Percentiles rank a stretch among this genome's conserved stretches.
These are phyloP conservation scores for Naganishia albida DNA, from an alignment of 1,284 basidiomycete genomes.

Conservation along the genomic window DNA sequence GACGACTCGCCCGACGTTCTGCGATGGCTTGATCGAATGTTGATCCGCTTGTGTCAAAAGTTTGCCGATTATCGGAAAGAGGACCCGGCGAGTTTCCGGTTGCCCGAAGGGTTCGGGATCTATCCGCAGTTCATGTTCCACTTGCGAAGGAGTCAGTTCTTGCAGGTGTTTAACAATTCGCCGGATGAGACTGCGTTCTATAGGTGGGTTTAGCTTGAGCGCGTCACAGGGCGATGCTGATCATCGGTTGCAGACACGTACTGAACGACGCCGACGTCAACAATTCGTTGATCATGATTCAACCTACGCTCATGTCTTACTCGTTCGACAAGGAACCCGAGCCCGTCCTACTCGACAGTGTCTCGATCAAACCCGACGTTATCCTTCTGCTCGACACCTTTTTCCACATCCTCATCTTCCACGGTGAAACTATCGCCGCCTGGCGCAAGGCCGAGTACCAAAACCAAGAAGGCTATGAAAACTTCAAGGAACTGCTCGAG, in stretches of 20 bases:
- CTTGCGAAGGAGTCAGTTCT: conserved; percentile 91
- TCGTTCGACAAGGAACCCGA: conserved; percentile 86
- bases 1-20: conserved; percentile 97
- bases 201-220: conserved; percentile 58
- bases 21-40: conserved; percentile 97
- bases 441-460: conserved; percentile 99
- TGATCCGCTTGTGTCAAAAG: conserved; percentile 97
- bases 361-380: conserved; percentile 96
- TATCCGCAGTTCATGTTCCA: conserved; percentile 99
- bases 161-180: conserved; percentile 99
- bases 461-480: conserved; percentile 98
- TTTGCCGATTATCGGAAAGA: conserved; percentile 99
- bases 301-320: conserved; percentile 99
- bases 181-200: conserved; percentile 99
- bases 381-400: conserved; percentile 98
- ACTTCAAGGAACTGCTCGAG: conserved; percentile 93
- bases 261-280: conserved; percentile 98
- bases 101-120: conserved; percentile 95
- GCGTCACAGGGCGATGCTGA: conserved; percentile 19
- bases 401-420: conserved; percentile 99
- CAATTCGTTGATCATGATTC: conserved; percentile 99
- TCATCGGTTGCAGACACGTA: conserved; percentile 67
- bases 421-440: conserved; percentile 93
- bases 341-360: conserved; percentile 93
- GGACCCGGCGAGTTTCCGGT: conserved; percentile 89